Evolutionary conservation across 805 yeast species (phyloP), one percentile per base, ranked within the genome.

Genomic region (Hanseniaspora taiwanica): DNA sequence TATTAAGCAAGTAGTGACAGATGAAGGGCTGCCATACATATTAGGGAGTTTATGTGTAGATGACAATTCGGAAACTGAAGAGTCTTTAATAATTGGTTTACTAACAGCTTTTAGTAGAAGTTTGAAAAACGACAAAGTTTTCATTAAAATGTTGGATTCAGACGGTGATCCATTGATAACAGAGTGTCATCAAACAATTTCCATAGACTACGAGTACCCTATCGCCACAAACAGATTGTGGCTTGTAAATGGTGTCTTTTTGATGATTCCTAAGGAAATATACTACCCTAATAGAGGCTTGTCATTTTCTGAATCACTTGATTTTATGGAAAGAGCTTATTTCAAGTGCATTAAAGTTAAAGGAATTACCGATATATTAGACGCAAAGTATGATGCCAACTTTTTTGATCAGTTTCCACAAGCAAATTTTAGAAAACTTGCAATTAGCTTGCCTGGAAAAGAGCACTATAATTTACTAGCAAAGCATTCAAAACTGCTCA

Each of bases 151-250:
- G 2, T 59, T 62, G 43, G 83, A 76, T 48, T 64, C 67, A 1
- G 79, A 72, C 36, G 74, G 77, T 6, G 84, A 78, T 43, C 68
- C 71, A 36, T 38, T 76, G 8, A 50, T 78, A 35, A 63, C 71
- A 7, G 78, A 73, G 44, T 64, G 69, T 1, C 60, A 68, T 27
- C 69, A 73, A 3, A 42, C 46, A 2, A 43, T 74, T 2, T 76
- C 77, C 0, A 58, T 58, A 4, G 61, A 57, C 6, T 74, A 74
- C 1, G 62, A 57, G 16, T 62, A 57, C 39, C 66, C 78, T 0
- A 49, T 56, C 13, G 50, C 52, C 1, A 52, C 49, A 36, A 74
- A 76, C 49, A 56, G 82, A 42, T 53, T 69, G 2, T 76, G 81
- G 81, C 45, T 74, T 7, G 63, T 68, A 40, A 52, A 62, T 35